These are phyloP conservation scores for Naegleria lovaniensis DNA, from an alignment of 208 protist genomes.

Conservation along the genomic window DNA sequence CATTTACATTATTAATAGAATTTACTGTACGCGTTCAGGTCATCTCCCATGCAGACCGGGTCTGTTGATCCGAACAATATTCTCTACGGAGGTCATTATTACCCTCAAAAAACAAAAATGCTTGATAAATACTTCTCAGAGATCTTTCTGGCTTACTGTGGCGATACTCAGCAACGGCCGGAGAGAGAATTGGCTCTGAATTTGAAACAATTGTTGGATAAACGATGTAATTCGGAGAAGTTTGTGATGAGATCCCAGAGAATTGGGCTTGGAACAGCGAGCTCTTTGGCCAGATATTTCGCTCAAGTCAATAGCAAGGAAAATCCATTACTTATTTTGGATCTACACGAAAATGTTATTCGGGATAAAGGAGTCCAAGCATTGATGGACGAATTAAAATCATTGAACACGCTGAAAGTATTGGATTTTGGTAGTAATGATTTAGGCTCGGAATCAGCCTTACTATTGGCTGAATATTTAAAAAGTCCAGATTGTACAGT, in stretches of 20 bases:
- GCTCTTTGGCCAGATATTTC: not conserved
- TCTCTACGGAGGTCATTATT: too few relatives aligned
- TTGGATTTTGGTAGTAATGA: constrained; percentile 9
- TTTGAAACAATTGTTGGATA: not conserved
- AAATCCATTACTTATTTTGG: not conserved
- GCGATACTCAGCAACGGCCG: not conserved
- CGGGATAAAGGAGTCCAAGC: not conserved
- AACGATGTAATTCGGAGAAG: not conserved
- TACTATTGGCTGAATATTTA: not conserved
- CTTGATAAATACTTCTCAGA: constrained; percentile 1
- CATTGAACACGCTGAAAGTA: not conserved
- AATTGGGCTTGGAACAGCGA: constrained; percentile 6
- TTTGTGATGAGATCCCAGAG: not conserved
- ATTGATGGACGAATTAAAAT: not conserved
- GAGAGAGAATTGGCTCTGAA: not conserved
- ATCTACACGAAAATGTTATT: constrained; percentile 21
- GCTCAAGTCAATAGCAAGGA: not conserved
- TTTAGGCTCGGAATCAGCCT: not conserved
- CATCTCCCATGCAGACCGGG: too few relatives aligned
- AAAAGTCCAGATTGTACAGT: not conserved
- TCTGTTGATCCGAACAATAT: too few relatives aligned
- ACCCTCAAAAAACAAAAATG: not conserved
- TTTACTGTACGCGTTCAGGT: too few relatives aligned
- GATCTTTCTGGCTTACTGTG: not conserved
- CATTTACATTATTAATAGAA: too few relatives aligned